Percentiles rank a stretch among this genome's conserved stretches.
Evolutionary conservation across 1,284 basidiomycete genomes (phyloP).

Genomic region (Leccinum fuscescens): DNA sequence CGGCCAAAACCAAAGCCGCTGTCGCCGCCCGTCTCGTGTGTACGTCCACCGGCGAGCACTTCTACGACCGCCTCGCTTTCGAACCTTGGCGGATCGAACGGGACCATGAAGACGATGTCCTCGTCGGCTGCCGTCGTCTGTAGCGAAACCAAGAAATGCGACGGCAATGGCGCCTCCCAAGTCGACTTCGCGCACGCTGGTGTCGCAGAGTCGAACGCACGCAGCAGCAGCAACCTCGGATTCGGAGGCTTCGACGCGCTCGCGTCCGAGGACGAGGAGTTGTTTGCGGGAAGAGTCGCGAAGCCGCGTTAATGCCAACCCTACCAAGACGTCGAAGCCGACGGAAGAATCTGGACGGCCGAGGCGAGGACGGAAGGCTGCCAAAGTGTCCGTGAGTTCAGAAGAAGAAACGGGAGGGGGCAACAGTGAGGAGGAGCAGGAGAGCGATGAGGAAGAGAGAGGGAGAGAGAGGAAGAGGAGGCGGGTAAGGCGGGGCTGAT

Average conservation of each 20-base stretch:
- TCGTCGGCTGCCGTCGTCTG: not conserved
- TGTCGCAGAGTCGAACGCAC: slow-evolving; percentile 22
- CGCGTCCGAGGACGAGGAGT: slow-evolving; percentile 26
- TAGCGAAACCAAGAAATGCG: not conserved
- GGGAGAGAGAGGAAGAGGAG: slow-evolving; percentile 33
- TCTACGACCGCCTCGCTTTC: not conserved
- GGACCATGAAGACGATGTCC: not conserved
- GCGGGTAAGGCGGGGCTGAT: slow-evolving; percentile 19
- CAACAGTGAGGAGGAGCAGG: slow-evolving; percentile 1
- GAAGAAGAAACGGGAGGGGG: slow-evolving; percentile 10
- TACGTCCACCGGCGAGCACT: slow-evolving; percentile 8
- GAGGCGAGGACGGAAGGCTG: slow-evolving; percentile 5
- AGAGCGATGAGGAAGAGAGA: slow-evolving; percentile 19
- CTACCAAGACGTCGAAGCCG: slow-evolving; percentile 3
- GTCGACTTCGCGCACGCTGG: slow-evolving; percentile 20
- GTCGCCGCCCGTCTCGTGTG: slow-evolving; percentile 15
- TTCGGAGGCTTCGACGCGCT: slow-evolving; percentile 24
- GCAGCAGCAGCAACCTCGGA: slow-evolving; percentile 15
- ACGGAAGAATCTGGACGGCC: slow-evolving; percentile 3
- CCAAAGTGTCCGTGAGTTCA: slow-evolving; percentile 8
- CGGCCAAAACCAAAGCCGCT: slow-evolving; percentile 8
- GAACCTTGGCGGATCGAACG: not conserved
- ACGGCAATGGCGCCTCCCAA: slow-evolving; percentile 6
- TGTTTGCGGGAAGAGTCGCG: slow-evolving; percentile 25
- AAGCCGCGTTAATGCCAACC: slow-evolving; percentile 3